A percentile compares a stretch with the other conserved stretches of the same genome.
Evolutionary conservation across 2,329 filamentous ascomycete genomes (phyloP).

Genomic region (Colletotrichum nymphaeae): DNA sequence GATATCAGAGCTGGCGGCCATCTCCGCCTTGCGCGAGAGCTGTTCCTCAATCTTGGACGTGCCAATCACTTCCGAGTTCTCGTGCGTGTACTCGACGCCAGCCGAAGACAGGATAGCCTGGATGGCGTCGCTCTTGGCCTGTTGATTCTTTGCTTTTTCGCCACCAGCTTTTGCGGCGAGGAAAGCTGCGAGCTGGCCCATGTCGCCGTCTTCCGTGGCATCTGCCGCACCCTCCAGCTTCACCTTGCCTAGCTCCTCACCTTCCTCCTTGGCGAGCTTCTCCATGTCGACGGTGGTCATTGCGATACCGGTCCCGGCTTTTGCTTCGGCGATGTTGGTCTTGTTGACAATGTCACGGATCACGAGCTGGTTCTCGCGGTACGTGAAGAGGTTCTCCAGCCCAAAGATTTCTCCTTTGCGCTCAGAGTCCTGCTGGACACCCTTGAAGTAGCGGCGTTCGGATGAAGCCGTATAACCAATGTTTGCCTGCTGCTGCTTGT

Average conservation of each 20-base stretch:
- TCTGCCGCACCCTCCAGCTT: constrained; percentile 57
- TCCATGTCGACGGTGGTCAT: constrained; percentile 82
- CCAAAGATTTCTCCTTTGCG: constrained; percentile 97
- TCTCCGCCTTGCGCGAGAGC: constrained; percentile 80
- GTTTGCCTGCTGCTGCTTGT: constrained; percentile 99
- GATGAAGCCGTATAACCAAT: constrained; percentile 95
- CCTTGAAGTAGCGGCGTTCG: constrained; percentile 94
- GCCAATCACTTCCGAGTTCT: constrained; percentile 95
- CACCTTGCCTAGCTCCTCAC: constrained; percentile 51
- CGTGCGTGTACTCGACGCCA: constrained; percentile 94
- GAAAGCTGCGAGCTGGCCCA: constrained; percentile 67
- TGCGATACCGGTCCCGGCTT: constrained; percentile 83
- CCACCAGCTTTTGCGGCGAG: constrained; percentile 55
- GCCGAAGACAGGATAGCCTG: constrained; percentile 89
- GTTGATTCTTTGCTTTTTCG: constrained; percentile 56
- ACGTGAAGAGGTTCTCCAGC: constrained; percentile 86
- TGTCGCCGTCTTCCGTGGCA: constrained; percentile 67
- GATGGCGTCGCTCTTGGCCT: constrained; percentile 76
- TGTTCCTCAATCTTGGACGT: constrained; percentile 91
- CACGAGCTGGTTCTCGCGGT: constrained; percentile 81
- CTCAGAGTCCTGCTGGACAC: constrained; percentile 84
- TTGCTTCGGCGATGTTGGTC: constrained; percentile 95
- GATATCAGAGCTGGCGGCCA: constrained; percentile 58
- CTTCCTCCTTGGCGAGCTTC: constrained; percentile 66
- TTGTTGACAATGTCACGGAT: constrained; percentile 98